Conservation (phyloP, 140 eudicot species). For the Senecio squalidus region DNA sequence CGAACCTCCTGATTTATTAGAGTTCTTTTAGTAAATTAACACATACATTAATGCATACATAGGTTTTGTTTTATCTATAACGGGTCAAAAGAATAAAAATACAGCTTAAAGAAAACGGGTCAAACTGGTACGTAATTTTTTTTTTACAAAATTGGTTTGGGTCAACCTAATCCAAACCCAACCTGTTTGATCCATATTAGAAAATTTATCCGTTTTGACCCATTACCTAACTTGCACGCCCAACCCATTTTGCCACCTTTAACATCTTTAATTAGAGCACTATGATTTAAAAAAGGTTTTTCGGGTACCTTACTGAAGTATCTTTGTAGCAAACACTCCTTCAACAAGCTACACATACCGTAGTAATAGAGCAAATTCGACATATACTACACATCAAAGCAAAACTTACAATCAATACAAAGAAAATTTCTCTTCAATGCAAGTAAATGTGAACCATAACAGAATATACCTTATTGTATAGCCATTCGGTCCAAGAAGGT, state of each 20-base stretch:
- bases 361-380: neutral
- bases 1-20: constrained; percentile 5
- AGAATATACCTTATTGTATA: neutral
- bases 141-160: too few species aligned
- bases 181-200: too few species aligned
- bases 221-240: too few species aligned
- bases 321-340: neutral
- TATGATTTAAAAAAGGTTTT: too few species aligned
- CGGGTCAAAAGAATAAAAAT: too few species aligned
- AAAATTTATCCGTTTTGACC: too few species aligned
- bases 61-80: too few species aligned
- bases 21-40: neutral
- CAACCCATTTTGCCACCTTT: too few species aligned
- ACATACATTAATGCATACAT: neutral
- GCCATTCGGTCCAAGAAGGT: constrained; percentile 12
- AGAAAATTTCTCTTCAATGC: neutral
- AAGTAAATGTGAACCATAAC: neutral
- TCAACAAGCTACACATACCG: constrained; percentile 1
- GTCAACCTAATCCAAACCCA: too few species aligned
- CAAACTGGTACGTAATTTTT: too few species aligned
- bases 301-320: constrained; percentile 3
- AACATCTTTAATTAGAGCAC: too few species aligned
- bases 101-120: too few species aligned
- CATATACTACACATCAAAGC: constrained; percentile 1
- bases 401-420: neutral